Base-by-base conservation (phyloP, 208 protist genomes). In the Leishmania gerbilli region DNA sequence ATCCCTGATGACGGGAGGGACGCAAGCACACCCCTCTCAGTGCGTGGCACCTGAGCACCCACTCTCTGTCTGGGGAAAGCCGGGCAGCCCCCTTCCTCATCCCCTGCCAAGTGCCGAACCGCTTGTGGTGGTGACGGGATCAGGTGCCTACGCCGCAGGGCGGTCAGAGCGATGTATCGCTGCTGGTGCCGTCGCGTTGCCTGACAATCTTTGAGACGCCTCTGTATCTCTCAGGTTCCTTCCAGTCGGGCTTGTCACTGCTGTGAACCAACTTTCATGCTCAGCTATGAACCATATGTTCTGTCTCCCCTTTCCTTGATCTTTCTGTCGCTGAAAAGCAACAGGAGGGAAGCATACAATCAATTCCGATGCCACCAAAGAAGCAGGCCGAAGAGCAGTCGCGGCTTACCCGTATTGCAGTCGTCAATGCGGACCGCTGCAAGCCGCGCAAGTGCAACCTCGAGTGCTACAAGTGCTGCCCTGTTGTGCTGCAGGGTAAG, bases 371-470 rank as follows among this genome's bases (percentile, higher is more conserved):
- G 92, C 92, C 90, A 74, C 91, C 92, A 19, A 95, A 92, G 78
- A 90, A 88, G 68, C 86, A 94, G 71, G 83, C 82, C 55, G 95
- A 98, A 74, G 95, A 97, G 85, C 88, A 93, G 65, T 99, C 99
- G 11, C 93, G 96, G 88, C 89, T 99, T 47, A 99, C 99, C 34
- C 98, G 99, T 91, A 99, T 99, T 91, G 99, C 99, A 67, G 99
- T 99, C 83, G 99, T 99, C 21, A 98, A 98, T 79, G 79, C 77
- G 37, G 99, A 99, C 87, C 95, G 98, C 74, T 99, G 99, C 91
- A 99, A 99, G 92, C 99, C 99, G 51, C 98, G 98, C 76, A 99
- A 99, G 86, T 99, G 99, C 93, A 87, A 87, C 67, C 94, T 99
- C 47, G 99, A 99, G 83, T 99, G 99, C 91, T 99, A 99, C 87